Base-by-base conservation (phyloP, 2,329 filamentous ascomycete species). In the Fusarium sp. region DNA sequence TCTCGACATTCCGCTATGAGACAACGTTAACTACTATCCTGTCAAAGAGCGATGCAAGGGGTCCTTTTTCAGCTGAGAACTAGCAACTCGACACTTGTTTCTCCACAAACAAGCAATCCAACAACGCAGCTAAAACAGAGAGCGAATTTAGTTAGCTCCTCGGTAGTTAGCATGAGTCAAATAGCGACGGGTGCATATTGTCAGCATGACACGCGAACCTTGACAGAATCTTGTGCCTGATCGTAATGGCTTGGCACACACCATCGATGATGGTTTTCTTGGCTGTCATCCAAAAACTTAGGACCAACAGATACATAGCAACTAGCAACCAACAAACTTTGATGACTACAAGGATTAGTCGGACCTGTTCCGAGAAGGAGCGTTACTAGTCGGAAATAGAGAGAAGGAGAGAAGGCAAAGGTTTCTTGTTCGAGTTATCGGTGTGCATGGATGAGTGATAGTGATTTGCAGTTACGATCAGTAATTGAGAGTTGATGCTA, bases 361-460 rank as follows among this genome's bases (percentile, higher is more conserved):
- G 68, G 70, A 60, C 41, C 53, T 48, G 60, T 31, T 46, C 50
- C 54, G 50, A 63, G 31, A 37, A 38, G 35, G 56, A 57, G 47
- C 57, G 54, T 48, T 57, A 46, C 56, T 41, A 59, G 58, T 55
- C 54, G 42, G 69, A 68, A 47, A 68, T 53, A 23, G 20, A 55
- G 39, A 50, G 41, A 38, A 39, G 11, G 43, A 44, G 37, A 38
- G 44, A 20, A 35, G 20, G 24, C n/a, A 52, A 23, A 20, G 10
- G 21, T 31, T 41, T 41, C 33, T 59, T 18, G n/a, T 52, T 38
- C 35, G 54, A 52, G 50, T 44, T 53, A 44, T 42, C 57, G 41
- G 28, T 44, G 41, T 38, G 38, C 44, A 56, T 53, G 37, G 37
- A 48, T 43, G 23, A 16, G 16, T 13, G 38, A 18, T 56, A 12